Evolutionary conservation across 768 basidiomycete genomes (phyloP).

Genomic region (Melanogaster broomeanus): DNA sequence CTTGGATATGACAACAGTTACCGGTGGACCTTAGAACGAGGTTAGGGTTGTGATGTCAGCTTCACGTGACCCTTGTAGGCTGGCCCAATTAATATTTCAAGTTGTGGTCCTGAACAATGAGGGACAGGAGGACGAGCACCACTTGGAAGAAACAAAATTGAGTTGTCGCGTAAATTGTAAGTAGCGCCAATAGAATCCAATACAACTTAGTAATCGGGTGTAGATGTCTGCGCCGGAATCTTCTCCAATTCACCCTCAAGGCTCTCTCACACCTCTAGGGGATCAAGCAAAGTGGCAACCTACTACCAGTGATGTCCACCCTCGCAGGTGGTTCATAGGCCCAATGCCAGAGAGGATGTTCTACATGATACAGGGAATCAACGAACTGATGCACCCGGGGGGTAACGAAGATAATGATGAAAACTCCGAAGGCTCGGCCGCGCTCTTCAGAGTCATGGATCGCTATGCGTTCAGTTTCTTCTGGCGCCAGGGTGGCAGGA

Average conservation of each 20-base stretch:
- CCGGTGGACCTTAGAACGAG: slow-evolving; percentile 1
- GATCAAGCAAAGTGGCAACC: not conserved
- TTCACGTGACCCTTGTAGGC: slow-evolving; percentile 6
- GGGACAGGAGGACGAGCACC: too few species aligned
- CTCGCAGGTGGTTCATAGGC: slow-evolving; percentile 68
- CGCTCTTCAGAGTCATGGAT: slow-evolving; percentile 45
- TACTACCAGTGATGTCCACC: slow-evolving; percentile 17
- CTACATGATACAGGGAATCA: slow-evolving; percentile 37
- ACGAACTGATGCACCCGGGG: slow-evolving; percentile 18
- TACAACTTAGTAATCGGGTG: not conserved
- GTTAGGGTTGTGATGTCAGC: slow-evolving; percentile 31
- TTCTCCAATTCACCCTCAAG: not conserved
- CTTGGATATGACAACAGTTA: too few species aligned
- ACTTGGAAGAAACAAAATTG: too few species aligned
- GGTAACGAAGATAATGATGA: slow-evolving; percentile 39
- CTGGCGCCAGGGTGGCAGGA: slow-evolving; percentile 59
- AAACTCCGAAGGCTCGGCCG: slow-evolving; percentile 36
- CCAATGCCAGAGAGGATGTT: slow-evolving; percentile 70
- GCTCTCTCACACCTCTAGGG: not conserved
- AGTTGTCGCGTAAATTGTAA: not conserved
- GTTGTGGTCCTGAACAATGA: too few species aligned
- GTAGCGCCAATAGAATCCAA: not conserved
- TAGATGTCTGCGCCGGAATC: slow-evolving; percentile 14
- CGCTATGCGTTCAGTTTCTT: slow-evolving; percentile 67
- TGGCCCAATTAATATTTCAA: too few species aligned